Base-by-base conservation (phyloP, 352 stramenopile genomes). In the Pythium plurisporium region DNA sequence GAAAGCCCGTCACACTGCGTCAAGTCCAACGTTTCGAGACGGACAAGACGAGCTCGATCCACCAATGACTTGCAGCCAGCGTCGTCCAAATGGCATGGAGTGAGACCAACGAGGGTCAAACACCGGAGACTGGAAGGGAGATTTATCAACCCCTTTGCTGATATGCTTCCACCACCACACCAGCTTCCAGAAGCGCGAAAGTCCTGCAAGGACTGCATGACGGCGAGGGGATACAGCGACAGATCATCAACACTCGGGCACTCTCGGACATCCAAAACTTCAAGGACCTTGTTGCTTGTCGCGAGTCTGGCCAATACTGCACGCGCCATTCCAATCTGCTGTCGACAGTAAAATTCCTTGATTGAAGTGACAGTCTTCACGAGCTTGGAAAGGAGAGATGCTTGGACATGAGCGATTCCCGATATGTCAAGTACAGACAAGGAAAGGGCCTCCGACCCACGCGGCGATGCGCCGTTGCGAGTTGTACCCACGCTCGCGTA, bases 401-500 rank as follows among this genome's bases (percentile, higher is more conserved):
- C 19, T 17, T 70, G 29, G 20, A 77, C 40, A 0, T 59, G 37
- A 3, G 53, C 65, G 49, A 74, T 64, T n/a, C 55, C 40, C 26
- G 68, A 80, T 17, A 87, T 14, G 53, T 80, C 48, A 7, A 91
- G 56, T 0, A 47, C 59, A 22, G 29, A 40, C 0, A 86, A 1
- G 51, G 56, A 27, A 30, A 42, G 12, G 9, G 8, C n/a, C 19
- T 57, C 17, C 51, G 4, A 27, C 81, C 89, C 89, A 97, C 33
- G 87, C 77, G 0, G 89, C 88, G 33, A 95, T 77, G 40, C 79
- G 82, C 4, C 89, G 75, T 43, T 97, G 86, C 17, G 79, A 77
- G 37, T 93, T 96, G 66, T 96, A 96, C 23, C 87, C 86, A 9
- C 83, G 77, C 64, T 96, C 86, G 17, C 86, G 75, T 25, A 79